Percentiles rank a stretch among this genome's conserved stretches.
These are phyloP conservation scores for Colletotrichum nymphaeae DNA, from an alignment of 2,329 filamentous ascomycete species.

Conservation along the genomic window DNA sequence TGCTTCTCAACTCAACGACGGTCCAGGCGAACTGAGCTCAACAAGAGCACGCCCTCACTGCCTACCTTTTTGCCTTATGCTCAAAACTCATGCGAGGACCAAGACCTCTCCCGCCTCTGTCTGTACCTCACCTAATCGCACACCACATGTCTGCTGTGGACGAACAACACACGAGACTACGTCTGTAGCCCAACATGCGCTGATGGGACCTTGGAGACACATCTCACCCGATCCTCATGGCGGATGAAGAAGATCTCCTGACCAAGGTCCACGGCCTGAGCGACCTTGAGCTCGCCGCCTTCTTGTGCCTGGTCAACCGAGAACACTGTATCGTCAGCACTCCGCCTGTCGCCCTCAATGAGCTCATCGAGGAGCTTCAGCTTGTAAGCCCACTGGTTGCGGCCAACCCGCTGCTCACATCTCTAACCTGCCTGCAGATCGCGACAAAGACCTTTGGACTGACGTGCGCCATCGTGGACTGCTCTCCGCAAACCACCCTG, in stretches of 20 bases:
- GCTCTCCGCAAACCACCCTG: slow-evolving; percentile 77
- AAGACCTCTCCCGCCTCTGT: slow-evolving; percentile 2
- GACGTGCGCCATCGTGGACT: slow-evolving; percentile 76
- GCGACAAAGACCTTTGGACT: slow-evolving; percentile 79
- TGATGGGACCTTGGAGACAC: slow-evolving; percentile 23
- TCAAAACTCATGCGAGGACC: background rate
- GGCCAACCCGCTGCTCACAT: background rate
- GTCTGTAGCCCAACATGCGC: slow-evolving; percentile 25
- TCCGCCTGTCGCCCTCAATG: slow-evolving; percentile 68
- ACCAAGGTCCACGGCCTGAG: slow-evolving; percentile 81
- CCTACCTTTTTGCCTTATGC: background rate
- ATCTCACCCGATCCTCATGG: slow-evolving; percentile 59
- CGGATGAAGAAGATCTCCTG: slow-evolving; percentile 67
- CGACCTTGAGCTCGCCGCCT: slow-evolving; percentile 87
- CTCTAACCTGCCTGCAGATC: slow-evolving; percentile 58
- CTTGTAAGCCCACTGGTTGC: slow-evolving; percentile 61
- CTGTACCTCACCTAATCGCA: background rate
- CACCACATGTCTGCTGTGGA: slow-evolving; percentile 13
- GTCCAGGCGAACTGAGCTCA: slow-evolving; percentile 7
- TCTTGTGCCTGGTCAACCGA: slow-evolving; percentile 82
- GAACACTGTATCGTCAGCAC: slow-evolving; percentile 93
- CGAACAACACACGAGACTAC: slow-evolving; percentile 20
- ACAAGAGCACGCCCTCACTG: background rate
- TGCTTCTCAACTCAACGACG: slow-evolving; percentile 15
- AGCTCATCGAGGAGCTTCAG: slow-evolving; percentile 79